Percentiles rank a stretch among this genome's conserved stretches.
Evolutionary conservation across 164 flowering plant species (phyloP).

Genomic region (Macadamia tetraphylla): DNA sequence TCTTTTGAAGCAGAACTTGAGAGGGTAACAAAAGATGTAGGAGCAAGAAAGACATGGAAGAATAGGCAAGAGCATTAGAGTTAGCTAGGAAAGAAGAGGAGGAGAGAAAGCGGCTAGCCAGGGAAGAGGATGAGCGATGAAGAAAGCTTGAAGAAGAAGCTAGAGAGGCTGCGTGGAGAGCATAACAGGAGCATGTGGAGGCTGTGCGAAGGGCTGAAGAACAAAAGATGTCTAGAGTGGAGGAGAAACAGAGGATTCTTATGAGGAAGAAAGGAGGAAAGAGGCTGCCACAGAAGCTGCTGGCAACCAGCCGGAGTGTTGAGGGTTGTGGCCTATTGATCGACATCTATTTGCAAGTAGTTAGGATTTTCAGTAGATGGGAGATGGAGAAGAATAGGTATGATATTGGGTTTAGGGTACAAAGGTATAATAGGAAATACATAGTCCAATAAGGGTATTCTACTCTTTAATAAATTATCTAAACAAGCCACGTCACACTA

Average conservation of each 20-base stretch:
- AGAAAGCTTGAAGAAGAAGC: conserved; percentile 66
- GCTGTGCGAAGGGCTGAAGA: conserved; percentile 65
- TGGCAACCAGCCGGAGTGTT: conserved; percentile 18
- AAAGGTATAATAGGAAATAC: too few species aligned
- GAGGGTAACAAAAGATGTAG: conserved; percentile 80
- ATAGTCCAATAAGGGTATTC: too few species aligned
- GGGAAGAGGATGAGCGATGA: conserved; percentile 77
- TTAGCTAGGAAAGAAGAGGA: conserved; percentile 84
- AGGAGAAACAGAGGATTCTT: conserved; percentile 61
- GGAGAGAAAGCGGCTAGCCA: conserved; percentile 59
- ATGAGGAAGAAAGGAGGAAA: conserved; percentile 95
- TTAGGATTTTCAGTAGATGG: too few species aligned
- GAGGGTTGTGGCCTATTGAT: too few species aligned
- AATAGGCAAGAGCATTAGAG: conserved; percentile 82
- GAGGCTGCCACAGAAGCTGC: conserved; percentile 91
- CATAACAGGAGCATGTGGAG: conserved; percentile 75
- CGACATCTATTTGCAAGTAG: neutral
- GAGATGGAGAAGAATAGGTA: too few species aligned
- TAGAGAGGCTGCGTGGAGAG: conserved; percentile 43
- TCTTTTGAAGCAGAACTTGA: conserved; percentile 99
- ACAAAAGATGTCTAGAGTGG: conserved; percentile 82
- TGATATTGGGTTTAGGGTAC: too few species aligned
- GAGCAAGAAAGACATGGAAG: conserved; percentile 91
- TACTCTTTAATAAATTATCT: too few species aligned
- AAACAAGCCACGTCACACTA: too few species aligned